These are phyloP conservation scores for Mycena albidolilacea DNA, from an alignment of 768 basidiomycete genomes.

Conservation along the genomic window DNA sequence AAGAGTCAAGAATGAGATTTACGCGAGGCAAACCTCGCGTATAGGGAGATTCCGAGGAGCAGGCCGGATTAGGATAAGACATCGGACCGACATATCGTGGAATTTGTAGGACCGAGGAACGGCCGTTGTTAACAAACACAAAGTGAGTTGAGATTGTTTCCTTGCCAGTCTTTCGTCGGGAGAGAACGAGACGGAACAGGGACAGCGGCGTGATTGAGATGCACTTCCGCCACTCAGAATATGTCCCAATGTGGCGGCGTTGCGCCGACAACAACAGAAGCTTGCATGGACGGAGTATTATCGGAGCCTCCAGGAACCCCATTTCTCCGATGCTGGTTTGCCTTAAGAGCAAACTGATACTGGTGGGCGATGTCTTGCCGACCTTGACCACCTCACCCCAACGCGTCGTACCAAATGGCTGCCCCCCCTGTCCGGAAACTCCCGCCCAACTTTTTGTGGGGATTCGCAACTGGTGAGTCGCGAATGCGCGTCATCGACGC, in stretches of 20 bases:
- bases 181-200: background rate
- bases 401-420: constrained; percentile 46
- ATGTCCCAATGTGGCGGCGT: constrained; percentile 17
- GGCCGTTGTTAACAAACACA: constrained; percentile 20
- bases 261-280: constrained; percentile 27
- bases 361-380: constrained; percentile 22
- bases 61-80: constrained; percentile 4
- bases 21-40: background rate
- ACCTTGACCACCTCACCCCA: constrained; percentile 12
- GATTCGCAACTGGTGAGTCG: constrained; percentile 75
- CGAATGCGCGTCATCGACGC: constrained; percentile 1
- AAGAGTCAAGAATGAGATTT: background rate
- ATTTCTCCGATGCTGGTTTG: constrained; percentile 32
- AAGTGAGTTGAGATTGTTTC: constrained; percentile 12
- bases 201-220: constrained; percentile 2
- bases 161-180: constrained; percentile 2
- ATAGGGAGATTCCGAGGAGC: constrained; percentile 13
- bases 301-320: constrained; percentile 31
- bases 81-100: constrained; percentile 12
- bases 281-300: constrained; percentile 6
- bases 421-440: constrained; percentile 57
- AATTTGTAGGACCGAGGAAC: constrained; percentile 10
- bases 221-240: background rate
- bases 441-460: constrained; percentile 76
- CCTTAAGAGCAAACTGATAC: constrained; percentile 33